phyloP scores from a whole-genome alignment of 495 filamentous ascomycete species.

The Haplographium delicatum region DNA sequence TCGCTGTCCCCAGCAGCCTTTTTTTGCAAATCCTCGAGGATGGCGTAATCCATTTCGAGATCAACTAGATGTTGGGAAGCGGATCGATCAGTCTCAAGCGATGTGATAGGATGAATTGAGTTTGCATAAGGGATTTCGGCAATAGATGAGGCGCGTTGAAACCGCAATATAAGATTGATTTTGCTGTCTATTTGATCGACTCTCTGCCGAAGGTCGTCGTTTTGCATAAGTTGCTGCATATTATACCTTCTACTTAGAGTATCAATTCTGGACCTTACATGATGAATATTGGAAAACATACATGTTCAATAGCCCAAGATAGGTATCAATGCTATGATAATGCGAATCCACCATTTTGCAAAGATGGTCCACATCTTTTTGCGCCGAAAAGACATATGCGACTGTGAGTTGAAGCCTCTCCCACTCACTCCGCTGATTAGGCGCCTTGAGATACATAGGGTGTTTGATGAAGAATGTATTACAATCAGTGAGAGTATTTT shows the following conservation, averaged over 20 bases:
- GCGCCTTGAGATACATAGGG: background rate
- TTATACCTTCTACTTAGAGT: background rate
- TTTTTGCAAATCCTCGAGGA: background rate
- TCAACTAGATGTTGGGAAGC: background rate
- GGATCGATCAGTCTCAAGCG: background rate
- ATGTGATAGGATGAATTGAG: background rate
- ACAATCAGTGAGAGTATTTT: background rate
- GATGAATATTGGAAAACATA: background rate
- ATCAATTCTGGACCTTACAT: background rate
- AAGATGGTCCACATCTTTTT: background rate
- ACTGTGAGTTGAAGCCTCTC: background rate
- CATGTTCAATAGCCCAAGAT: background rate
- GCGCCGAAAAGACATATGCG: background rate
- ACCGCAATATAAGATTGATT: background rate
- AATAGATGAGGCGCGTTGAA: background rate
- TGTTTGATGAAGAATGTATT: background rate
- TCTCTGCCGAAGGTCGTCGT: background rate
- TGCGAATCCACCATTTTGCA: background rate
- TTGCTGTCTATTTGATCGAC: background rate
- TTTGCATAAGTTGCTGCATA: background rate
- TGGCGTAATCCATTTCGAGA: background rate
- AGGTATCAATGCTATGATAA: background rate
- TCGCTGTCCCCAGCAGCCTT: background rate
- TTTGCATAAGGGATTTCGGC: background rate
- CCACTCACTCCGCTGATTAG: background rate